Conservation (phyloP, 495 filamentous ascomycete genomes). For the Penicillium robsamsonii region DNA sequence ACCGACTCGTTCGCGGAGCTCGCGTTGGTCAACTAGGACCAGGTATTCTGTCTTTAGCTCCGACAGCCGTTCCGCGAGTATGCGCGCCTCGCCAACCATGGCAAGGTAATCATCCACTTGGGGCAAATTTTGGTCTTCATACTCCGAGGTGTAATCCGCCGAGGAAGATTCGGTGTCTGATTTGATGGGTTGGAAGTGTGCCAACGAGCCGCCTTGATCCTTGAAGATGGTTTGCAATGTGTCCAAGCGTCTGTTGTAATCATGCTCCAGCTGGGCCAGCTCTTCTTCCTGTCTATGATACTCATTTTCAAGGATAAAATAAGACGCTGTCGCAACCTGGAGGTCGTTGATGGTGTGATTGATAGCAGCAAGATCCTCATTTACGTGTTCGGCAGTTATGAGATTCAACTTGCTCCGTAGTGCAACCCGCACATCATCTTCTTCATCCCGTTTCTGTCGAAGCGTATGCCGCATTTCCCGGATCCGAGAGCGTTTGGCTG, state of each 20-base stretch:
- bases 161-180: neutral
- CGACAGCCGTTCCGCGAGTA: conserved; percentile 27
- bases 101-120: conserved; percentile 24
- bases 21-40: conserved; percentile 19
- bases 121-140: neutral
- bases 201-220: neutral
- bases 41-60: conserved; percentile 28
- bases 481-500: conserved; percentile 15
- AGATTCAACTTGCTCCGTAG: conserved; percentile 21
- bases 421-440: conserved; percentile 10
- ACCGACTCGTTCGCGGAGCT: conserved; percentile 11
- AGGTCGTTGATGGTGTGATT: conserved; percentile 14
- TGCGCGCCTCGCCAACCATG: conserved; percentile 27
- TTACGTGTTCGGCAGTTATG: conserved; percentile 7
- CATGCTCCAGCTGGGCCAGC: conserved; percentile 27
- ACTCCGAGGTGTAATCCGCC: neutral
- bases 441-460: conserved; percentile 18
- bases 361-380: neutral
- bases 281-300: conserved; percentile 29
- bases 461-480: conserved; percentile 21
- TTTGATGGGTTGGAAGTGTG: neutral
- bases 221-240: conserved; percentile 9
- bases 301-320: conserved; percentile 24
- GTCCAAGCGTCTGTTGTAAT: conserved; percentile 22
- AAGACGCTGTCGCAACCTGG: conserved; percentile 16